Evolutionary conservation across 2,329 filamentous ascomycete genomes (phyloP).

Genomic region (Cercospora nicotianae): DNA sequence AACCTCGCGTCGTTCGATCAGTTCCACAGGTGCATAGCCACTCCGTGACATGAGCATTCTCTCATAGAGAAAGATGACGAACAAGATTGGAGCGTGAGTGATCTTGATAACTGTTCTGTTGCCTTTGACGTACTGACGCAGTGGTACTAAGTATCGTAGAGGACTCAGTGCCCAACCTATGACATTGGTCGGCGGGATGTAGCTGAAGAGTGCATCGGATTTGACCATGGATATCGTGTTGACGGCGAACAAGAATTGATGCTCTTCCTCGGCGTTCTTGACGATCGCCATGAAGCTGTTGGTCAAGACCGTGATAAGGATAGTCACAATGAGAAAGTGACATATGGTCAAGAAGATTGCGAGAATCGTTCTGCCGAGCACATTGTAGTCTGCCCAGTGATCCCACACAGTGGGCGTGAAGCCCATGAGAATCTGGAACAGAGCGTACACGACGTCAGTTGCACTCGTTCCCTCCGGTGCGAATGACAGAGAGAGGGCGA

Average conservation of each 20-base stretch:
- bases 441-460: constrained; percentile 76
- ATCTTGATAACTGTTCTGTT: constrained; percentile 91
- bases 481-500: constrained; percentile 85
- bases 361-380: constrained; percentile 72
- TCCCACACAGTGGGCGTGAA: constrained; percentile 96
- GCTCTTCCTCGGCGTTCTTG: constrained; percentile 89
- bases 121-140: constrained; percentile 76
- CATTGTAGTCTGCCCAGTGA: constrained; percentile 77
- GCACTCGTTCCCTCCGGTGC: constrained; percentile 65
- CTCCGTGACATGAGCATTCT: constrained; percentile 71
- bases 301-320: constrained; percentile 90
- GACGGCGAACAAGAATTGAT: constrained; percentile 89
- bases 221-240: constrained; percentile 98
- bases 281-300: constrained; percentile 96
- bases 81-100: constrained; percentile 84
- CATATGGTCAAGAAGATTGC: constrained; percentile 87
- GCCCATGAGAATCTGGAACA: constrained; percentile 93
- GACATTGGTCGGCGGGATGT: constrained; percentile 87
- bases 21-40: constrained; percentile 79
- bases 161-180: constrained; percentile 88
- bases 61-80: constrained; percentile 86
- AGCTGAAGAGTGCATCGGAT: constrained; percentile 93
- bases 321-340: constrained; percentile 92
- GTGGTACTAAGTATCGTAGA: constrained; percentile 74
- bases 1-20: constrained; percentile 66